Evolutionary conservation across 805 yeast species (phyloP), one percentile per base, ranked within the genome.

Genomic region (Pichia kluyveri): DNA sequence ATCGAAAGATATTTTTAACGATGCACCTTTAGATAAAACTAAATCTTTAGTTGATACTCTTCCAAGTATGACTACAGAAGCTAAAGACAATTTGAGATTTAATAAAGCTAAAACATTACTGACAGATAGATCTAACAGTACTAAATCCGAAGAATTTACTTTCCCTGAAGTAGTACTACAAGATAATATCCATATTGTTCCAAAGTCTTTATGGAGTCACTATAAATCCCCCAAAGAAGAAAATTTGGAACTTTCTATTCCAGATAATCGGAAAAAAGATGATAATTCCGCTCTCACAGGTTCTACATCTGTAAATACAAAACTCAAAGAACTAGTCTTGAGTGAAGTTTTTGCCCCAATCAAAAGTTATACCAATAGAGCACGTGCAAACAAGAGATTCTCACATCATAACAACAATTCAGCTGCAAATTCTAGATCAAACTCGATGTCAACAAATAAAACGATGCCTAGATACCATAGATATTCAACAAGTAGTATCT

Each of bases 111-210:
- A 9, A 30, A 1, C 14, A 30, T 1, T 4, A 30, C 32, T 14
- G 8, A 30, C 44, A 19, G 32, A 30, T 14, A 39, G 43, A 34
- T 26, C 39, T 9, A 42, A 15, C 8, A 26, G 28, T 9, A 14
- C 42, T 1, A 43, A 26, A 19, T 38, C 41, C 5, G 54, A 47
- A 18, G 53, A 47, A 28, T 46, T 37, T 26, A 40, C 50, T 23
- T 55, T 79, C 11, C 86, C 91, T 3, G 96, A 88, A 59, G 98
- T 91, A n/a, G 81, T 86, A 1, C 71, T 91, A 34, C 90, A 88
- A 62, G 98, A 91, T 59, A 91, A 91, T 63, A 82, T 79, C 50
- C 99, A 91, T 64, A 90, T 91, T 47, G 82, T 91, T 32, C 96
- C 98, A 0, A 83, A 82, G 48, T 81, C 89, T 3, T 63, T 87